phyloP scores from a whole-genome alignment of 371 early-diverging fungal genomes.

The Mucor irregularis region DNA sequence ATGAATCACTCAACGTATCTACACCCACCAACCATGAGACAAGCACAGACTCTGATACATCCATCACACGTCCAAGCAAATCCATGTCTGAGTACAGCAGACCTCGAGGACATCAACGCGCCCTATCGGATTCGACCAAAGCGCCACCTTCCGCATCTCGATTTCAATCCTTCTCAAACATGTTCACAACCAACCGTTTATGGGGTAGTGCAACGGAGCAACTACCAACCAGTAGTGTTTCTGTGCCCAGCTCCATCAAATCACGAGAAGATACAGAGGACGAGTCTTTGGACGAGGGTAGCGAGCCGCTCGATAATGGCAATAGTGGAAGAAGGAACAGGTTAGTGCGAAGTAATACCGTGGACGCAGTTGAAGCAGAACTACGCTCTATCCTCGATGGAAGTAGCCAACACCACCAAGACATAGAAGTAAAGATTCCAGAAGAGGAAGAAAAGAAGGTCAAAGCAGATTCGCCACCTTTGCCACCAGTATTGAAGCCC shows the following conservation, averaged over 20 bases:
- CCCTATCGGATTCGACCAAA: slow-evolving; percentile 28
- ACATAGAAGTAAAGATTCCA: slow-evolving; percentile 1
- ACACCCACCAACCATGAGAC: neutral
- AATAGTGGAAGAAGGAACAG: slow-evolving; percentile 19
- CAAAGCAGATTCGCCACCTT: neutral
- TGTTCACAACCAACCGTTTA: slow-evolving; percentile 20
- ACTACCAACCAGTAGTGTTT: slow-evolving; percentile 9
- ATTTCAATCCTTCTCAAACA: slow-evolving; percentile 32
- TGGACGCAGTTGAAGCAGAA: slow-evolving; percentile 65
- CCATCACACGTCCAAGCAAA: no score
- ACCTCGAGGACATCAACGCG: slow-evolving; percentile 27
- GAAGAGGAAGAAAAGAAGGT: slow-evolving; percentile 1
- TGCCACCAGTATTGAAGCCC: neutral
- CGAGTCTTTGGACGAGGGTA: slow-evolving; percentile 22
- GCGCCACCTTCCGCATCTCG: slow-evolving; percentile 2
- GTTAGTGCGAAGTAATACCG: slow-evolving; percentile 43
- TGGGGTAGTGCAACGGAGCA: slow-evolving; percentile 15
- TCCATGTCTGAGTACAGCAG: slow-evolving; percentile 1
- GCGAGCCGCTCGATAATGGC: neutral
- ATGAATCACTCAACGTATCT: neutral
- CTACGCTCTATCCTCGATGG: slow-evolving; percentile 59
- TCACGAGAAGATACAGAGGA: slow-evolving; percentile 23
- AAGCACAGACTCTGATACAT: no score
- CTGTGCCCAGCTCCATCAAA: slow-evolving; percentile 20
- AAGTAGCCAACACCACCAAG: slow-evolving; percentile 11